Conservation (phyloP, 2,329 filamentous ascomycete genomes). For the Immersiporthe knoxdaviesiana region DNA sequence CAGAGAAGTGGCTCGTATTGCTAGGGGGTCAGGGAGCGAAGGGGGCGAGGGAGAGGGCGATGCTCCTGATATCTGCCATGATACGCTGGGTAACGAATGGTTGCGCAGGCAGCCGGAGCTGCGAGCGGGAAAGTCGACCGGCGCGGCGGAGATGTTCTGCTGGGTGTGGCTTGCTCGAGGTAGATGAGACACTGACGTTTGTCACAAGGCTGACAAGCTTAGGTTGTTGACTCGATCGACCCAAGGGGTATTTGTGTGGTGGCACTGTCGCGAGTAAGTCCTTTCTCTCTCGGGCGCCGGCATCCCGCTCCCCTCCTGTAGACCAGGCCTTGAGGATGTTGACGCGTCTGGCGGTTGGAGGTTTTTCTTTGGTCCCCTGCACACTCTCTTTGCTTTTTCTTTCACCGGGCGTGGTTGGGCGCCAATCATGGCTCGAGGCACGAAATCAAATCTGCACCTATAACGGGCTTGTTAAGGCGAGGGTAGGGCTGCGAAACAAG, state of each 20-base stretch:
- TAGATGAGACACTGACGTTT: conserved; percentile 27
- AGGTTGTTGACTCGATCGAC: conserved; percentile 9
- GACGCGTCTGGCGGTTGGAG: conserved; percentile 3
- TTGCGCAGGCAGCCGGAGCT: conserved; percentile 3
- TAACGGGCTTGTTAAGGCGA: neutral
- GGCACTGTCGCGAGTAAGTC: neutral
- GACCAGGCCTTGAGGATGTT: neutral
- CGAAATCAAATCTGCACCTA: neutral
- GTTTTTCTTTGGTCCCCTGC: neutral
- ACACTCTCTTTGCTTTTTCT: neutral
- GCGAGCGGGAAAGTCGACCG: conserved; percentile 17
- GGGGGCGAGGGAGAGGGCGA: neutral
- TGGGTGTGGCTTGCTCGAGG: conserved; percentile 29
- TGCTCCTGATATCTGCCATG: conserved; percentile 11
- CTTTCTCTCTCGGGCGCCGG: neutral
- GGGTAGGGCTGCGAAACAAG: neutral
- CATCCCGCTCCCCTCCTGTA: neutral
- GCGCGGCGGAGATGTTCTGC: conserved; percentile 4
- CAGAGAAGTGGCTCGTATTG: neutral
- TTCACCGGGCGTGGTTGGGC: neutral
- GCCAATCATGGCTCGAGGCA: neutral
- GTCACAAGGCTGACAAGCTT: conserved; percentile 14
- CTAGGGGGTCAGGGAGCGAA: no score
- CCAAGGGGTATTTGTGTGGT: neutral
- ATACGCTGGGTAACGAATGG: neutral